Base-by-base conservation (phyloP, 2,329 filamentous ascomycete species). In the Monosporascus sp. region DNA sequence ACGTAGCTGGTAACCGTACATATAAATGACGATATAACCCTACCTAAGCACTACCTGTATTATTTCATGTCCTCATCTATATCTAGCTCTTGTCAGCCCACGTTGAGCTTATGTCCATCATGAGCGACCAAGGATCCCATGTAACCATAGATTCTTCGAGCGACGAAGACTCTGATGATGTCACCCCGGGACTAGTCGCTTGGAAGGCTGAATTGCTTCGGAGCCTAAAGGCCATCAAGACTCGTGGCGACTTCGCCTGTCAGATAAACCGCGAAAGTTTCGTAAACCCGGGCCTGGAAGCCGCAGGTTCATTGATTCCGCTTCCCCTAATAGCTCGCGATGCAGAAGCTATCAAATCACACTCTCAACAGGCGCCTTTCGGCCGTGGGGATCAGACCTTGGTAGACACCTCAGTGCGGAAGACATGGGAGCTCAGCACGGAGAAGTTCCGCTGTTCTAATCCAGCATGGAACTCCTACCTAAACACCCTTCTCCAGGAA, bases 401-500 rank as follows among this genome's bases (percentile, higher is more conserved):
- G 1, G 68, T 75, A 11, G 72, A 74, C 56, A 63, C 60, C 1
- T 61, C 62, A 2, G 68, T 74, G 11, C 65, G 71, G 7, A 71
- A 70, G 38, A 73, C 69, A 0, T 74, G 68, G 69, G 70, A 77
- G 53, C 56, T 76, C 14, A 63, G 69, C 24, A 49, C 62, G 1
- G 52, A 57, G 24, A 61, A 72, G 20, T 74, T 77, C 50, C 56
- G 59, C 3, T 55, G 73, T 20, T 45, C 55, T 26, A 75, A 76
- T 52, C 68, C 69, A 1, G 56, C 45, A 8, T 78, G 74, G 74
- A 5, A 52, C 1, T 11, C 18, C 2, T 69, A 65, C 43, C 15
- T 74, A 2, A 15, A 58, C 7, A 35, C 43, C 0, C 48, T 70
- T 24, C 48, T 69, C 5, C 35, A 50, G 2, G 53, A 66, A n/a